phyloP scores from a whole-genome alignment of 2,329 filamentous ascomycete genomes.

The Neocatenulostroma microsporum region DNA sequence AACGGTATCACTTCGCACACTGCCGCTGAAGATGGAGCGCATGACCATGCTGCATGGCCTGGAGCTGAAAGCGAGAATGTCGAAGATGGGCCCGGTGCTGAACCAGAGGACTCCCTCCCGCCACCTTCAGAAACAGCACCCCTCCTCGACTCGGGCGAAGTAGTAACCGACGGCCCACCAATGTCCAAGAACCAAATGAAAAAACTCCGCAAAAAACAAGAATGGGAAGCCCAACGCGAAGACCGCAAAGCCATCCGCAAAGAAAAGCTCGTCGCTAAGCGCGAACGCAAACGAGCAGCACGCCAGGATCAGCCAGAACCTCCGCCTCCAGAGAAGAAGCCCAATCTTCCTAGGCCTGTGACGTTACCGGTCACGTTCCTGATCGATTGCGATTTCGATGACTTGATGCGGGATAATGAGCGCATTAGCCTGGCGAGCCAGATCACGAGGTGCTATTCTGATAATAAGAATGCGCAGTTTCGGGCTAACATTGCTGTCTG shows the following conservation, averaged over 20 bases:
- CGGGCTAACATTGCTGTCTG: slow-evolving; percentile 67
- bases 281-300: slow-evolving; percentile 39
- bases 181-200: slow-evolving; percentile 85
- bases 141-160: background rate
- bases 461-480: slow-evolving; percentile 64
- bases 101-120: too few relatives aligned
- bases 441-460: slow-evolving; percentile 80
- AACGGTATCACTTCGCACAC: too few relatives aligned
- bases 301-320: slow-evolving; percentile 17
- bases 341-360: slow-evolving; percentile 28
- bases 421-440: slow-evolving; percentile 74
- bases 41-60: too few relatives aligned
- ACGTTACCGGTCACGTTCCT: slow-evolving; percentile 72
- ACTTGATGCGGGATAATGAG: slow-evolving; percentile 82
- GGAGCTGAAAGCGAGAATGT: too few relatives aligned
- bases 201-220: slow-evolving; percentile 61
- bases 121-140: slow-evolving; percentile 8
- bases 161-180: slow-evolving; percentile 15
- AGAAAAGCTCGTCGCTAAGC: slow-evolving; percentile 48
- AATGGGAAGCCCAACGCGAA: slow-evolving; percentile 66
- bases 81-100: too few relatives aligned
- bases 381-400: slow-evolving; percentile 86
- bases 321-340: slow-evolving; percentile 9
- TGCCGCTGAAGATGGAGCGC: too few relatives aligned
- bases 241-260: slow-evolving; percentile 51